Base-by-base conservation (phyloP, 2,329 filamentous ascomycete species). In the Penicillium hesseltinei region DNA sequence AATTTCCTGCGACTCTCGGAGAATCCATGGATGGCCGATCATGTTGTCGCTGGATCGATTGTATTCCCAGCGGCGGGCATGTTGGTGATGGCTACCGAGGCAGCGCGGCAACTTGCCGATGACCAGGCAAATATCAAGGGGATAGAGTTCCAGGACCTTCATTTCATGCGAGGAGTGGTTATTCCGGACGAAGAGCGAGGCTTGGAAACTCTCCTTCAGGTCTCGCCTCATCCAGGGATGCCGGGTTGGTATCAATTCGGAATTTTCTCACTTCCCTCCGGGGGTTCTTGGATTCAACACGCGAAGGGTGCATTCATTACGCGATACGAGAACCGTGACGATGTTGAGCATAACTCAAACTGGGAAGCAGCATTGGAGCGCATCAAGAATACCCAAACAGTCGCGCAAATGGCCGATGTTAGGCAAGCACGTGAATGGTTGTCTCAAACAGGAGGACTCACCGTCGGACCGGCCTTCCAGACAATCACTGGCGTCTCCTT, bases 1-100 rank as follows among this genome's bases (percentile, higher is more conserved):
- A 79, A 80, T 47, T 68, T 79, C 23, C n/a, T 63, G 4, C 52
- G 62, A 2, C 23, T 62, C 1, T 61, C 58, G 0, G 64, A 70
- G 17, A 47, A 60, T 33, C 68, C 67, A 11, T 83, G 81, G 81
- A 60, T 82, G 5, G 66, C 67, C 0, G 77, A 82, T 54, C 80
- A 83, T 51, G 66, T 75, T 17, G 57, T 69, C 1, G 56, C 57
- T 4, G 64, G 61, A 2, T 56, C 60, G 1, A 60, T 66, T 25
- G 56, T 71, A 10, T 70, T 64, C 53, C 69, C 69, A 2, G 63
- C 60, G 4, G 66, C 66, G 1, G 68, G 67, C 15, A 62, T 65
- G 40, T 40, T 66, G 33, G 61, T 60, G 19, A 69, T 65, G 60
- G 65, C 61, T 3, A 60, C 56, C n/a, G 67, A 69, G 39, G 61